Evolutionary conservation across 139 green algal genomes (phyloP), one percentile per base, ranked within the genome.

Genomic region (Chlorella sorokiniana): DNA sequence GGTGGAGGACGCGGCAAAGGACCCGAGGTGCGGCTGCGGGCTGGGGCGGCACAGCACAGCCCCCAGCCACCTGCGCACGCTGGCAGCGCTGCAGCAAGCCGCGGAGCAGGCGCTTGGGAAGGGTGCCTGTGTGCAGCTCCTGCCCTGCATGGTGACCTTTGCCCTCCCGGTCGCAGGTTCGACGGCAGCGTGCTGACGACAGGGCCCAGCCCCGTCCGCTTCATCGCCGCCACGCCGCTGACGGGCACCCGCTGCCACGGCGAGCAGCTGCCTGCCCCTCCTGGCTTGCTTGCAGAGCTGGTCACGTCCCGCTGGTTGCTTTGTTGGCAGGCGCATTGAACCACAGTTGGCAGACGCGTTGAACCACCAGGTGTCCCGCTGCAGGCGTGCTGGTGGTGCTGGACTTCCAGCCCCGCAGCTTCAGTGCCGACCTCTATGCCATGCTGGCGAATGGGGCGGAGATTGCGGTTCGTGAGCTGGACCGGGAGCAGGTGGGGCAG

Each of bases 201-300:
- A 18, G 89, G 89, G 0, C 42, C 83, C 0, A 91, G 91, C 1
- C 76, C 85, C 79, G 93, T 97, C 68, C 90, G 92, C 41, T 97
- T 96, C 88, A 96, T 97, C 83, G 93, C 92, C 0, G 94, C 93
- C 64, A 90, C 89, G 31, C 93, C 93, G 1, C 83, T 97, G n/a
- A 86, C 95, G 10, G 87, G 84, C 33, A 86, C 62, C 14, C 14
- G 35, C 25, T 52, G 71, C 48, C 44, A 48, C 31, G 71, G 42
- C 11, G 51, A 18, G 51, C 69, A 61, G 11, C 31, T 25, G 48
- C 62, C 25, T 69, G 62, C 22, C 22, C 62, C 20, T 69, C 62
- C 62, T 69, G 14, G 29, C n/a, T 69, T 0, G 29, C 29, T 37
- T 10, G 16, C 20, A 69, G 11, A 69, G n/a, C 62, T 20, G 25